These are phyloP conservation scores for Pseudohyphozyma bogoriensis DNA, from an alignment of 768 basidiomycete species.

Conservation along the genomic window DNA sequence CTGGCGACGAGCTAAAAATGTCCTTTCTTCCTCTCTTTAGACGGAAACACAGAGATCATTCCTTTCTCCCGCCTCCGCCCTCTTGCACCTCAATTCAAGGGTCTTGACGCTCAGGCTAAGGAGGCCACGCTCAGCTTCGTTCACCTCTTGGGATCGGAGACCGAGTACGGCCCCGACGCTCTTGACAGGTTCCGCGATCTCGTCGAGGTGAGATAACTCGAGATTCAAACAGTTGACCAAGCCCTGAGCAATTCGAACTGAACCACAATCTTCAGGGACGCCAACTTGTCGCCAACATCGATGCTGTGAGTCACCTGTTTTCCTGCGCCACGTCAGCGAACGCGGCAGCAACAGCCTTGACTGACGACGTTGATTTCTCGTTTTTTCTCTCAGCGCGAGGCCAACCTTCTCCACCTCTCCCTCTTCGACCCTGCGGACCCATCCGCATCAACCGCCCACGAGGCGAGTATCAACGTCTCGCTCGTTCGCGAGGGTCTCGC, in stretches of 20 bases:
- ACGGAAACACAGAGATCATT: constrained; percentile 86
- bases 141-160: constrained; percentile 60
- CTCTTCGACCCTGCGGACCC: constrained; percentile 82
- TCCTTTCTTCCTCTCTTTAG: constrained; percentile 44
- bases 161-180: constrained; percentile 79
- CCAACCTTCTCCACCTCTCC: constrained; percentile 65
- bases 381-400: too few relatives aligned
- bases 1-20: neutral
- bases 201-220: constrained; percentile 48
- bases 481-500: constrained; percentile 81
- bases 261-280: too few relatives aligned
- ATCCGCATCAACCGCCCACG: constrained; percentile 53
- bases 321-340: too few relatives aligned
- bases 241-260: neutral
- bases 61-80: constrained; percentile 68
- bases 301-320: too few relatives aligned
- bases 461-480: constrained; percentile 77
- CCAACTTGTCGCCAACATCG: constrained; percentile 90
- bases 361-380: too few relatives aligned
- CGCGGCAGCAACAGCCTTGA: too few relatives aligned
- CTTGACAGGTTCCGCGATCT: constrained; percentile 72
- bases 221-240: too few relatives aligned
- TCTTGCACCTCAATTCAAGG: constrained; percentile 78
- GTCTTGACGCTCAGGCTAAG: constrained; percentile 82
- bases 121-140: constrained; percentile 70